A percentile compares a stretch with the other conserved stretches of the same genome.
These are phyloP conservation scores for Vitrella brassicaformis DNA, from an alignment of 73 alveolate genomes.

Conservation along the genomic window DNA sequence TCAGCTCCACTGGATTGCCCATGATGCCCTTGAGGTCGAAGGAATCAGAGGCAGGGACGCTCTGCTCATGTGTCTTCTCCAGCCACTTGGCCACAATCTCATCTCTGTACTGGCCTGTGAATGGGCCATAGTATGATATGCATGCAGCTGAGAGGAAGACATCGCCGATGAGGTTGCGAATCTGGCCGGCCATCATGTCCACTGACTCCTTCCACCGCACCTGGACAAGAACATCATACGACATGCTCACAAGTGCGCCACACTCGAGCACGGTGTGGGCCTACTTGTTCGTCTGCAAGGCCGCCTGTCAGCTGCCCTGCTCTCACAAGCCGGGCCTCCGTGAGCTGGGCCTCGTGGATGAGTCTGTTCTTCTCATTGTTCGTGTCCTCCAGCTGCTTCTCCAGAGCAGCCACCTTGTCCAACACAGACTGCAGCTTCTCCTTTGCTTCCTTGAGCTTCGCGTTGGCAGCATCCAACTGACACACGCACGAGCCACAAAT, in stretches of 20 bases:
- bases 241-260: background rate
- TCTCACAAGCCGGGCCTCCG: constrained; percentile 77
- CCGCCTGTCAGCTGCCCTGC: constrained; percentile 75
- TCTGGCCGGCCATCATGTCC: constrained; percentile 35
- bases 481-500: no score
- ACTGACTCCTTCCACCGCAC: constrained; percentile 66
- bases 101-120: constrained; percentile 77
- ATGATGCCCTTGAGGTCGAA: constrained; percentile 70
- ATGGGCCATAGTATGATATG: constrained; percentile 95
- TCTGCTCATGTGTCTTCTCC: constrained; percentile 25
- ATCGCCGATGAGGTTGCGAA: constrained; percentile 61
- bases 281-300: constrained; percentile 73
- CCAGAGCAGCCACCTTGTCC: constrained; percentile 64
- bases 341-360: constrained; percentile 76
- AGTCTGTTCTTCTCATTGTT: constrained; percentile 71
- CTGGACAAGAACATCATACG: background rate
- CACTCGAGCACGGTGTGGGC: constrained; percentile 57
- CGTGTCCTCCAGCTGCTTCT: constrained; percentile 71
- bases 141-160: constrained; percentile 91
- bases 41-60: constrained; percentile 51
- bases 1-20: constrained; percentile 88
- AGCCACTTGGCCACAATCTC: constrained; percentile 70
- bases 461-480: constrained; percentile 67
- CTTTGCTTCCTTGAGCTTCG: constrained; percentile 66
- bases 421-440: constrained; percentile 63